Percentiles rank a stretch among this genome's conserved stretches.
phyloP scores from a whole-genome alignment of 1,284 basidiomycete genomes.

The Pterulicium gracile region DNA sequence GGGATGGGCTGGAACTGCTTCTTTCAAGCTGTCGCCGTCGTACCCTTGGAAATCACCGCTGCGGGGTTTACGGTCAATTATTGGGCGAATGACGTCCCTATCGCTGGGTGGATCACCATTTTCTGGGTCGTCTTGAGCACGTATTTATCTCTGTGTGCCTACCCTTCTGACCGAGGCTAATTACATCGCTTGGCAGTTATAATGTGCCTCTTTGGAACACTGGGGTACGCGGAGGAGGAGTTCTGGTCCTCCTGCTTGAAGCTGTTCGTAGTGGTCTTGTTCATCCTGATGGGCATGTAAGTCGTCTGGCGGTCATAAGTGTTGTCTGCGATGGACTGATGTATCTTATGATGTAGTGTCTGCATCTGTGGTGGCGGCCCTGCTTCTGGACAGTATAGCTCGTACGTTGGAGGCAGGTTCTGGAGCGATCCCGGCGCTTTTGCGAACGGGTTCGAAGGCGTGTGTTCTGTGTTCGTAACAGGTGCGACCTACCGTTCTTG shows the following conservation, averaged over 20 bases:
- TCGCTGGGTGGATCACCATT: conserved; percentile 36
- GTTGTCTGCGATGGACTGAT: too few species aligned
- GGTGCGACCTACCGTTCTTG: conserved; percentile 11
- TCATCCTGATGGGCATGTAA: conserved; percentile 42
- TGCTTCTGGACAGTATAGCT: conserved; percentile 20
- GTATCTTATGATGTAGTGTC: conserved; percentile 14
- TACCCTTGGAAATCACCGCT: conserved; percentile 34
- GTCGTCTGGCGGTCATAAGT: conserved; percentile 14
- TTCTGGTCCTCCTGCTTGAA: conserved; percentile 49
- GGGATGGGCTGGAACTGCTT: conserved; percentile 43
- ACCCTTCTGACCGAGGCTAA: not conserved
- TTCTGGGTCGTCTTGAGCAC: conserved; percentile 30
- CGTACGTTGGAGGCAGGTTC: conserved; percentile 32
- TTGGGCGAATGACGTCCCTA: conserved; percentile 24
- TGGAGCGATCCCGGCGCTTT: conserved; percentile 45
- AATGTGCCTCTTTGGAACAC: conserved; percentile 27
- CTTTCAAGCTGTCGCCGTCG: conserved; percentile 31
- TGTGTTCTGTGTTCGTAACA: conserved; percentile 33
- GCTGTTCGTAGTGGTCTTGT: conserved; percentile 39
- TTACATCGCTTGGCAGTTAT: conserved; percentile 19
- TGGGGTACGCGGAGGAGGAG: conserved; percentile 43
- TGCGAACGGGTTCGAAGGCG: conserved; percentile 31
- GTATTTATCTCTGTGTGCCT: conserved; percentile 13
- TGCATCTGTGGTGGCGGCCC: conserved; percentile 38
- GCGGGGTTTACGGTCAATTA: conserved; percentile 35